Evolutionary conservation across 108 stramenopile species (phyloP).

Genomic region (Seminavis robusta): DNA sequence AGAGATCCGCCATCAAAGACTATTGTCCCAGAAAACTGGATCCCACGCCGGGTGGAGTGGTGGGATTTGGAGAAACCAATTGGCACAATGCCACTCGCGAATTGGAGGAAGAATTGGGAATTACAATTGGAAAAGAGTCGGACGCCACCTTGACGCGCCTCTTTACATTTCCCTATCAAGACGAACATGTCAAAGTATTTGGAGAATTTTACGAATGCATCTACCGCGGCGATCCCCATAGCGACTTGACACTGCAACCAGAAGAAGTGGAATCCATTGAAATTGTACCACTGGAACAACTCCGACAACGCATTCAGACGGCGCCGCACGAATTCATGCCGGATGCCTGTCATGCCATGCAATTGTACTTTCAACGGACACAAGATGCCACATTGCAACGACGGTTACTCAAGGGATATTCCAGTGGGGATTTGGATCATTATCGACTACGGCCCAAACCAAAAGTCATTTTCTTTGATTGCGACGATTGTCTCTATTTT

Average conservation of each 20-base stretch:
- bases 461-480: conserved; percentile 67
- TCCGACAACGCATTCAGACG: conserved; percentile 9
- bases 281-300: conserved; percentile 25
- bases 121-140: conserved; percentile 15
- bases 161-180: conserved; percentile 62
- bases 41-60: conserved; percentile 62
- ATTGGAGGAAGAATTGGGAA: conserved; percentile 63
- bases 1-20: conserved; percentile 40
- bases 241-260: conserved; percentile 37
- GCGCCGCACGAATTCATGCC: conserved; percentile 48
- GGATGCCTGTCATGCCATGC: conserved; percentile 44
- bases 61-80: conserved; percentile 51
- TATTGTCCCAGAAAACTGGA: conserved; percentile 59
- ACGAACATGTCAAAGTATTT: conserved; percentile 46
- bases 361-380: conserved; percentile 27
- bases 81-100: conserved; percentile 45
- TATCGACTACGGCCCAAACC: conserved; percentile 33
- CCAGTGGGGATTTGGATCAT: conserved; percentile 21
- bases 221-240: conserved; percentile 25
- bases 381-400: conserved; percentile 12
- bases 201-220: conserved; percentile 50
- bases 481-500: conserved; percentile 74
- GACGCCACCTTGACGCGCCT: conserved; percentile 6
- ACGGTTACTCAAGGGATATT: conserved; percentile 35
- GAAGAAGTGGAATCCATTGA: conserved; percentile 46